These are phyloP conservation scores for Spinacia oleracea DNA, from an alignment of 179 eudicot species.

Conservation along the genomic window DNA sequence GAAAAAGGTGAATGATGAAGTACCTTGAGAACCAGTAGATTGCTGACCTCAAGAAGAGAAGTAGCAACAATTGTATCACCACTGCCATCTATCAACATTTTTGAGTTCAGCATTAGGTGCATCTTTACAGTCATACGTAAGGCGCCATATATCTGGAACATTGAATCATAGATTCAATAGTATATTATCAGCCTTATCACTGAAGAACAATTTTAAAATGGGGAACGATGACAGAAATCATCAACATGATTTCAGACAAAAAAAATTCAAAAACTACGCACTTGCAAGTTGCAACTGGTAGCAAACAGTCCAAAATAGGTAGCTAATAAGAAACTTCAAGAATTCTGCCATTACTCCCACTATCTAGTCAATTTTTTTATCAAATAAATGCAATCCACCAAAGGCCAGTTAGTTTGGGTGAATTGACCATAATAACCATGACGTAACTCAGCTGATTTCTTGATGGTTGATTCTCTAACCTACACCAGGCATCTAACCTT, in stretches of 20 bases:
- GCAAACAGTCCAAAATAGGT: background rate
- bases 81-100: constrained; percentile 73
- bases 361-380: background rate
- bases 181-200: background rate
- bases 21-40: constrained; percentile 90
- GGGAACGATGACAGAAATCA: background rate
- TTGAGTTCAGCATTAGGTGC: constrained; percentile 88
- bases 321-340: background rate
- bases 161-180: background rate
- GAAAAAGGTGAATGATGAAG: background rate
- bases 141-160: constrained; percentile 80
- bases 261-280: background rate
- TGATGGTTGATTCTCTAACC: no score
- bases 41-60: constrained; percentile 92
- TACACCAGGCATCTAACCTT: no score
- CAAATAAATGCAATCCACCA: background rate
- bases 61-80: constrained; percentile 70
- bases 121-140: constrained; percentile 92
- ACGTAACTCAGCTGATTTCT: no score
- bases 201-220: background rate
- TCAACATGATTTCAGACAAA: background rate
- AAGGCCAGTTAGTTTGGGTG: no score
- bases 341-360: background rate
- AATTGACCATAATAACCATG: no score
- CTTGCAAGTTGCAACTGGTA: background rate